Conservation (phyloP, 2,329 filamentous ascomycete species). For the Monilinia laxa region DNA sequence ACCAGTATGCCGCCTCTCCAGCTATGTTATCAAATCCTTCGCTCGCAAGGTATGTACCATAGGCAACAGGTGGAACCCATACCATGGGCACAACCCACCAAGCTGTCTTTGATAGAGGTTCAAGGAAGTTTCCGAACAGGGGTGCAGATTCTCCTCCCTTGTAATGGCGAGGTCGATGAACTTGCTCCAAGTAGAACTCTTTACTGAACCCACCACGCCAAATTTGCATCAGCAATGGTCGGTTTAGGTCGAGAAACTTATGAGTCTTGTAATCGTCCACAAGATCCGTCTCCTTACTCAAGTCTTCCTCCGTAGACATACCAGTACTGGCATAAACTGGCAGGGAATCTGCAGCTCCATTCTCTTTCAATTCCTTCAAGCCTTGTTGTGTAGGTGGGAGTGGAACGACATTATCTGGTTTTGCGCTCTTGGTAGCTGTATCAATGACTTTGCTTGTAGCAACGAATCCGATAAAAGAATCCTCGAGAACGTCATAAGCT, state of each 20-base stretch:
- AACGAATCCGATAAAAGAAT: constrained; percentile 80
- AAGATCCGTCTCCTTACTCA: constrained; percentile 81
- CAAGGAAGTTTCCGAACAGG: constrained; percentile 96
- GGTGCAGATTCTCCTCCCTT: constrained; percentile 89
- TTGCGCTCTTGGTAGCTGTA: constrained; percentile 42
- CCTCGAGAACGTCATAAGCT: constrained; percentile 94
- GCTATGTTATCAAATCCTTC: constrained; percentile 55
- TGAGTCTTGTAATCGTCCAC: constrained; percentile 77
- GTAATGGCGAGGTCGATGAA: constrained; percentile 94
- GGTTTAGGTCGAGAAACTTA: constrained; percentile 89
- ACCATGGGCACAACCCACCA: constrained; percentile 87
- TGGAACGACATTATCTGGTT: constrained; percentile 48
- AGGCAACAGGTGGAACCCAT: constrained; percentile 80
- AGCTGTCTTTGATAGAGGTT: constrained; percentile 90
- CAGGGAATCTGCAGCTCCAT: constrained; percentile 38
- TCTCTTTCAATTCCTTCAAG: constrained; percentile 47
- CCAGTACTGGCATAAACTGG: constrained; percentile 66
- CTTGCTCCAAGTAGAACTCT: constrained; percentile 94
- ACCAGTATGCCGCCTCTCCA: constrained; percentile 60
- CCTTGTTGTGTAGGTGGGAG: constrained; percentile 51
- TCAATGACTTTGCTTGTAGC: constrained; percentile 50
- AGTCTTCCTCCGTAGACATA: constrained; percentile 84
- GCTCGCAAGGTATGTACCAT: constrained; percentile 66
- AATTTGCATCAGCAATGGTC: constrained; percentile 82
- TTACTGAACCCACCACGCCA: constrained; percentile 88